Conservation (phyloP, 345 rosid genomes). For the Populus nigra region DNA sequence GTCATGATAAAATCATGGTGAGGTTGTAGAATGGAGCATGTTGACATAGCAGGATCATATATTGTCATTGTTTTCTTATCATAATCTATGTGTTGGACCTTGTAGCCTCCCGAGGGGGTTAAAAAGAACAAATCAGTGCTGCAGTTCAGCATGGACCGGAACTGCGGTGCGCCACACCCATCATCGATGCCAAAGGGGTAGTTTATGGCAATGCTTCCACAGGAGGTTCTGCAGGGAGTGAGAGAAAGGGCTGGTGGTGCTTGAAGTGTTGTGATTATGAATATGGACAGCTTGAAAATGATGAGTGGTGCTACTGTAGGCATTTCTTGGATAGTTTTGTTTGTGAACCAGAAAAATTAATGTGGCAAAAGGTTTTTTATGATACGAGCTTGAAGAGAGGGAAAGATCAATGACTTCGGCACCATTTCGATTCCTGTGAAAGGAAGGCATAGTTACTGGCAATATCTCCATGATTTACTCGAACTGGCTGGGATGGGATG, state of each 20-base stretch:
- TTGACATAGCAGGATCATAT: constrained; percentile 91
- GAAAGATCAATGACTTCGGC: background rate
- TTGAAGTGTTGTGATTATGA: background rate
- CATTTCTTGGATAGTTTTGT: background rate
- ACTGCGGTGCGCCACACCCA: constrained; percentile 89
- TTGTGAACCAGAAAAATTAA: background rate
- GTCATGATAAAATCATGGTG: constrained; percentile 78
- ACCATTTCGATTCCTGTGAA: background rate
- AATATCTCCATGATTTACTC: constrained; percentile 17
- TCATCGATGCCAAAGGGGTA: constrained; percentile 85
- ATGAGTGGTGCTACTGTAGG: background rate
- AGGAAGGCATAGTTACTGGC: background rate
- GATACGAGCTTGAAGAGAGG: background rate
- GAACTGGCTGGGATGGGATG: background rate
- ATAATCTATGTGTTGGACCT: constrained; percentile 77
- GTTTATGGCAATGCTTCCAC: constrained; percentile 61
- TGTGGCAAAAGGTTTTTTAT: background rate
- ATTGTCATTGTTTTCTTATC: constrained; percentile 45
- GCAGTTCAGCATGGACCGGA: constrained; percentile 70
- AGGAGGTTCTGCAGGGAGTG: constrained; percentile 47
- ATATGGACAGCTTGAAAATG: background rate
- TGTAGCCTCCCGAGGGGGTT: constrained; percentile 81
- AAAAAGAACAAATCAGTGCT: constrained; percentile 58
- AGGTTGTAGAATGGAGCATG: constrained; percentile 93
- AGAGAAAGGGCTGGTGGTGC: background rate